Base-by-base conservation (phyloP, 2,329 filamentous ascomycete species). In the Stachybotrys chartarum region DNA sequence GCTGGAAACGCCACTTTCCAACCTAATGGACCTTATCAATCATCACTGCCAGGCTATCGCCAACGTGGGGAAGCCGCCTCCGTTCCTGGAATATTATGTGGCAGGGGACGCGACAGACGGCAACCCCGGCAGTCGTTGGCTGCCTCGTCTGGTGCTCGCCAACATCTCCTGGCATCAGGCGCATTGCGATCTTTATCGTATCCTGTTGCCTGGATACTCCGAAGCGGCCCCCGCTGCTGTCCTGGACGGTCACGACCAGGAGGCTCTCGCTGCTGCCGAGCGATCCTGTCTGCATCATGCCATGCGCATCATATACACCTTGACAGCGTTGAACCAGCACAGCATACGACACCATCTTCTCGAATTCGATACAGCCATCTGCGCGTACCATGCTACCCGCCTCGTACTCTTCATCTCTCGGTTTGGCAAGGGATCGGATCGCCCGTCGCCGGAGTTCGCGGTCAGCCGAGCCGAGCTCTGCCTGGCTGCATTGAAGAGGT, bases 381-480 rank as follows among this genome's bases (percentile, higher is more conserved):
- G 45, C 16, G 45, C 14, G 7, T 47, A 47, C 17, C 45, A 47
- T 18, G 45, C 45, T 7, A n/a, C 45, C 7, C 45, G 45, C 45
- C 17, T 47, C 6, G 7, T 47, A 47, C 45, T 47, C 45, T 47
- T 8, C 35, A 39, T 39, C n/a, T 47, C 65, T 3, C 59, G 63
- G 5, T 61, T 61, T 18, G 55, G 57, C 2, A 56, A 39, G 4
- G 52, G 50, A 1, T 17, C 46, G 16, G 56, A 58, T 18, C 55
- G 56, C 3, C 61, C 61, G 1, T 59, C 56, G 1, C 55, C 57
- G 3, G 66, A 68, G 48, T 63, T 65, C 50, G 64, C 63, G 6
- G 54, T 56, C 30, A 64, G 61, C 53, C 60, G 64, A 44, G 66
- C 62, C 7, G 62, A 66, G 42, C 50, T 68, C 12, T 66, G 64